These are phyloP conservation scores for Didymellaceae sp. DNA, from an alignment of 2,329 filamentous ascomycete species.

Conservation along the genomic window DNA sequence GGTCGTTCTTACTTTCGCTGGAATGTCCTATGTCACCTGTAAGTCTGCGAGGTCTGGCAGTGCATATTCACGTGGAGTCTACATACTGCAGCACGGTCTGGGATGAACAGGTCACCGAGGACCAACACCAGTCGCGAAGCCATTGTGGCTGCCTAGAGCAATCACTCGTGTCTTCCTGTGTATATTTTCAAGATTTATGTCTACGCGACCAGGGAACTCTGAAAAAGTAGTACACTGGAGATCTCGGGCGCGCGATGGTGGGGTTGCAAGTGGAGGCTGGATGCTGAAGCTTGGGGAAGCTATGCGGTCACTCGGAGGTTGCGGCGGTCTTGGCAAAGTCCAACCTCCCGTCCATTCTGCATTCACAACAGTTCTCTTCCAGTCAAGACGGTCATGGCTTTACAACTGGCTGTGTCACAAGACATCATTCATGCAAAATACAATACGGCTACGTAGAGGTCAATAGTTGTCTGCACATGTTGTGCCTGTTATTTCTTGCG, in stretches of 20 bases:
- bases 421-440: too few species aligned
- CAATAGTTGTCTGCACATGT: too few species aligned
- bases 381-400: too few species aligned
- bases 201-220: not conserved
- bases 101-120: conserved; percentile 53
- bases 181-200: not conserved
- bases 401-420: too few species aligned
- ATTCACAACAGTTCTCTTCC: too few species aligned
- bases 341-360: not conserved
- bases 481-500: too few species aligned
- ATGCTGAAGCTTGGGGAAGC: conserved; percentile 17
- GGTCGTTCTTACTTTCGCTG: conserved; percentile 45
- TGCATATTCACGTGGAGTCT: conserved; percentile 2
- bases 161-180: not conserved
- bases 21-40: conserved; percentile 51
- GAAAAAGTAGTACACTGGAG: not conserved
- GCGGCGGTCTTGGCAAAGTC: conserved; percentile 16
- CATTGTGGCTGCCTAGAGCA: conserved; percentile 38
- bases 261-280: conserved; percentile 10
- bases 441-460: too few species aligned
- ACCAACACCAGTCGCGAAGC: conserved; percentile 51
- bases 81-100: conserved; percentile 51
- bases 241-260: not conserved
- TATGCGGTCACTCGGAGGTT: conserved; percentile 17
- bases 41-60: conserved; percentile 45